Percentiles rank a stretch among this genome's conserved stretches.
Evolutionary conservation across 495 filamentous ascomycete genomes (phyloP).

Genomic region (Tetracladium marchalianum): DNA sequence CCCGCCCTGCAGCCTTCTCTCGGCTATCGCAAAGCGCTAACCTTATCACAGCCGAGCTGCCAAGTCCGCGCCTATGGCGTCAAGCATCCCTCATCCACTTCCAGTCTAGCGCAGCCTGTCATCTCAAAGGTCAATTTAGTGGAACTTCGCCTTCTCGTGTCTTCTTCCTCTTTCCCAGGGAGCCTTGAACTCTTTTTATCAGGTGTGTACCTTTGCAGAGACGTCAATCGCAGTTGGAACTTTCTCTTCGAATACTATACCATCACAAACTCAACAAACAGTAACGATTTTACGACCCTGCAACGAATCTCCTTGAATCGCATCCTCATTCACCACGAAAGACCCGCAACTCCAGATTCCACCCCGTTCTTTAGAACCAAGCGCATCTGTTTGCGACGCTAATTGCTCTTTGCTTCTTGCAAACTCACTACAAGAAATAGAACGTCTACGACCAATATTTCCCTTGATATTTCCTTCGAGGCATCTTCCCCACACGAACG

Average conservation of each 20-base stretch:
- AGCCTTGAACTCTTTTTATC: constrained; percentile 13
- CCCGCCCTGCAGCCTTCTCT: too few species aligned
- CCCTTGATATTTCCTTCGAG: not conserved
- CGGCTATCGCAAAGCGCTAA: too few species aligned
- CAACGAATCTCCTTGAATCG: constrained; percentile 23
- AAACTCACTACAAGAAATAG: not conserved
- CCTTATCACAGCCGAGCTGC: too few species aligned
- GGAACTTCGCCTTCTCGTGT: not conserved
- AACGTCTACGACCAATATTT: not conserved
- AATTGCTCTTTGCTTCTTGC: too few species aligned
- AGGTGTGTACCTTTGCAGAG: constrained; percentile 2
- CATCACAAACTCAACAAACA: not conserved
- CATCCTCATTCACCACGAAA: too few species aligned
- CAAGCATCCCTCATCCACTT: constrained; percentile 6
- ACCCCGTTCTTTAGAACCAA: not conserved
- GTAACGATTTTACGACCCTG: constrained; percentile 21
- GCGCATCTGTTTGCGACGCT: not conserved
- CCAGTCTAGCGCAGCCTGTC: constrained; percentile 6
- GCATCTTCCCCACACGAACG: too few species aligned
- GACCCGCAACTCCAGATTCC: too few species aligned
- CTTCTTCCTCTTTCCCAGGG: constrained; percentile 7
- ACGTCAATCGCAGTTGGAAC: not conserved
- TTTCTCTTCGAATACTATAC: not conserved
- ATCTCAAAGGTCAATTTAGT: not conserved
- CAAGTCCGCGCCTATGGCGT: not conserved